Evolutionary conservation across 1,284 basidiomycete species (phyloP).

Genomic region (Anthracocystis panici-leucophaei): DNA sequence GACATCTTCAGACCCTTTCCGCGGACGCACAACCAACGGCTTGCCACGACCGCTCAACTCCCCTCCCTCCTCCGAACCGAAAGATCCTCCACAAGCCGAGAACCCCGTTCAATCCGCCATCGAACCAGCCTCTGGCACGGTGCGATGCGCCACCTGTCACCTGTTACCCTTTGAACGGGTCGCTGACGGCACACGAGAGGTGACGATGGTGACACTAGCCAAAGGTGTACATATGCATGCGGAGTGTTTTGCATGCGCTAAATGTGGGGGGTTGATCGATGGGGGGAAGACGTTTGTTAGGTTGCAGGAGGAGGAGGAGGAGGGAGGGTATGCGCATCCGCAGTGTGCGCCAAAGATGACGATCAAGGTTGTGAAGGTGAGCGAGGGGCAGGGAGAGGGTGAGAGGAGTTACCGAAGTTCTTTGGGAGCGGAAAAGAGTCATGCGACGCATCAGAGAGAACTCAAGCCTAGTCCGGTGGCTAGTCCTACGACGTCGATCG

Average conservation of each 20-base stretch:
- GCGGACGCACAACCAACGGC: conserved; percentile 19
- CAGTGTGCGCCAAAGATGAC: conserved; percentile 28
- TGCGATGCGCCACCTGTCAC: conserved; percentile 36
- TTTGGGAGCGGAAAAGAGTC: conserved; percentile 15
- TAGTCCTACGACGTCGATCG: conserved; percentile 20
- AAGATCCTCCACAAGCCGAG: conserved; percentile 17
- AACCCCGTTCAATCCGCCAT: conserved; percentile 4
- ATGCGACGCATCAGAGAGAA: conserved; percentile 49
- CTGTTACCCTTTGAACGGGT: conserved; percentile 50
- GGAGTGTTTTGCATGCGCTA: conserved; percentile 53
- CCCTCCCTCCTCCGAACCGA: background rate
- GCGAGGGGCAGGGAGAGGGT: background rate
- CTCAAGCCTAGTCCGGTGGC: conserved; percentile 36
- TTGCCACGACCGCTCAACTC: conserved; percentile 37
- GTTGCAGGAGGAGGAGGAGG: conserved; percentile 4
- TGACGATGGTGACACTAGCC: conserved; percentile 48
- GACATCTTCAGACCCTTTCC: background rate
- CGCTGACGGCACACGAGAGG: conserved; percentile 12
- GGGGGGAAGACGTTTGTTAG: conserved; percentile 45
- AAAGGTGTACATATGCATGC: conserved; percentile 43
- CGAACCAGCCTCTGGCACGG: conserved; percentile 20
- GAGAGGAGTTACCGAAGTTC: conserved; percentile 23
- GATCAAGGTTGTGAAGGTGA: conserved; percentile 9
- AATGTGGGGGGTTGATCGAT: conserved; percentile 46
- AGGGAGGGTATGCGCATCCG: conserved; percentile 36